Base-by-base conservation (phyloP, 768 basidiomycete genomes). In the Hericium erinaceus region DNA sequence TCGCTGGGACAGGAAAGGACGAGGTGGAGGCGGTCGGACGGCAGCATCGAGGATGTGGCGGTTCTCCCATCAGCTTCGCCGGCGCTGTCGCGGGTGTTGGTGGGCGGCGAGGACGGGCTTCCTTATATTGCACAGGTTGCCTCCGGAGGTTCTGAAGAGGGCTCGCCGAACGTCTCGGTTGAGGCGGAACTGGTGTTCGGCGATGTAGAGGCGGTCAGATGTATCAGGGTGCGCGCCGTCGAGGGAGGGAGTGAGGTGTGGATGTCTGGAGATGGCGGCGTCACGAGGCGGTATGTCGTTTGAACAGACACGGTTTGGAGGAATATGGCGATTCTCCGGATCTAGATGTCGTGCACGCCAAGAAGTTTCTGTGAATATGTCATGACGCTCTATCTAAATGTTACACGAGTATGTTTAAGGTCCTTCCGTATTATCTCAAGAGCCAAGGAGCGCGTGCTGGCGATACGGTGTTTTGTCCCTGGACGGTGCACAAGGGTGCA, bases 61-160 rank as follows among this genome's bases (percentile, higher is more conserved):
- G 16, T 51, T 24, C 49, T 51, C 16, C 49, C 49, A 16, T 16
- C 20, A 7, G 10, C 24, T 24, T 15, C 15, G 7, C 54, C 58
- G 38, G 56, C 46, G 26, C 40, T 41, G 12, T 48, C 40, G 12
- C 48, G 55, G 41, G 44, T 63, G 39, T 50, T 62, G 15, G 49
- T 63, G 11, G 62, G 60, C 6, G 61, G 62, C 3, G 62, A 61
- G 39, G 62, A 63, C 41, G 62, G 62, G 13, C 53, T 63, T 37
- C 62, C 62, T 7, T 57, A 63, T 40, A 49, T 61, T n/a, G 55
- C 54, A 37, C 56, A 50, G 26, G 24, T 61, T n/a, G 18, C 24
- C 18, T 33, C 33, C 33, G 33, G 33, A 33, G 33, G 33, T 33
- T 33, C 33, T 33, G 52, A 54, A n/a, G 39, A 41, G 9, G 26